Evolutionary conservation across 495 filamentous ascomycete genomes (phyloP).

Genomic region (Jackrogersella minutella): DNA sequence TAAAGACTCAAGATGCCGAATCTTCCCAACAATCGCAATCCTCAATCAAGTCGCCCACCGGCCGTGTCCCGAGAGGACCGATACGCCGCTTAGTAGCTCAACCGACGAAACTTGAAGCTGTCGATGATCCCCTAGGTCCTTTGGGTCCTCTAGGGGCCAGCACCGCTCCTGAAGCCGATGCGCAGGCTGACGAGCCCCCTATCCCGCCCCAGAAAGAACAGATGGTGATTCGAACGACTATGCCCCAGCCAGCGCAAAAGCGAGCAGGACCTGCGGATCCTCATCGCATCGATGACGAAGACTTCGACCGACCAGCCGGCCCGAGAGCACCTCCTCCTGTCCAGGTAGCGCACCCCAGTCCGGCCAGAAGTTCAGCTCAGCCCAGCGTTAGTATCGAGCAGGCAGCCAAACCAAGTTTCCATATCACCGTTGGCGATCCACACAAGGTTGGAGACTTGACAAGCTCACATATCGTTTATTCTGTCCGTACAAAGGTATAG

Average conservation of each 20-base stretch:
- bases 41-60: constrained; percentile 45
- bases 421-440: constrained; percentile 94
- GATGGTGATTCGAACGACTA: constrained; percentile 64
- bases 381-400: constrained; percentile 88
- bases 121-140: constrained; percentile 87
- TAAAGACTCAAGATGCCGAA: constrained; percentile 36
- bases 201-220: constrained; percentile 89
- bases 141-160: constrained; percentile 76
- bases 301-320: constrained; percentile 49
- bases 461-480: constrained; percentile 96
- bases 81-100: constrained; percentile 79
- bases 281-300: constrained; percentile 65
- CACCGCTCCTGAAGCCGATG: constrained; percentile 48
- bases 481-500: constrained; percentile 87
- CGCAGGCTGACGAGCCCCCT: constrained; percentile 73
- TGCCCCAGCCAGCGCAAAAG: constrained; percentile 56
- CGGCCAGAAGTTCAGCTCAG: constrained; percentile 68
- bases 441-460: constrained; percentile 98
- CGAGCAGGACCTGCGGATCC: constrained; percentile 58
- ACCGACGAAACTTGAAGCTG: constrained; percentile 82
- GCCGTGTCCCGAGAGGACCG: constrained; percentile 43
- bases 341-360: constrained; percentile 65
- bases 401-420: constrained; percentile 87
- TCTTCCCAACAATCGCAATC: constrained; percentile 41
- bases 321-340: constrained; percentile 78